Percentiles rank a stretch among this genome's conserved stretches.
phyloP scores from a whole-genome alignment of 352 stramenopile genomes.

The Lagenidium sp. region DNA sequence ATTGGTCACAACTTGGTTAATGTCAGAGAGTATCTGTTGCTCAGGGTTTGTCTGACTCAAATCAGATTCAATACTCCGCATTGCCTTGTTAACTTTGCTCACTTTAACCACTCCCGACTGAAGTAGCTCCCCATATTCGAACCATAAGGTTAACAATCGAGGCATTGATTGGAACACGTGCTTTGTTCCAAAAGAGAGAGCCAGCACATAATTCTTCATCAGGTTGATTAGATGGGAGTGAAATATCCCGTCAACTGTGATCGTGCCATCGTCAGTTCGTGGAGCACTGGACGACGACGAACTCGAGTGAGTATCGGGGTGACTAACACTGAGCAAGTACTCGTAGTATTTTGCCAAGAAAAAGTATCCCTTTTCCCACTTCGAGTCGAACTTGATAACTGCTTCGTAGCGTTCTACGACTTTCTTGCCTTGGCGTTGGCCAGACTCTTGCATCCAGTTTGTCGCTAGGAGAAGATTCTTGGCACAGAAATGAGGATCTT shows the following conservation, averaged over 20 bases:
- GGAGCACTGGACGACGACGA: constrained; percentile 19
- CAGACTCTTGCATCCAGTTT: constrained; percentile 94
- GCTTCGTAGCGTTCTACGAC: constrained; percentile 93
- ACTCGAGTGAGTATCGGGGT: constrained; percentile 30
- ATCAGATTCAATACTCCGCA: constrained; percentile 50
- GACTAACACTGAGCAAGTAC: constrained; percentile 76
- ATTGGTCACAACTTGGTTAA: constrained; percentile 51
- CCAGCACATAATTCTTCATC: constrained; percentile 92
- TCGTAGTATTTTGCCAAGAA: constrained; percentile 89
- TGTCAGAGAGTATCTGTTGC: constrained; percentile 56
- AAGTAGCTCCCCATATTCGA: constrained; percentile 90
- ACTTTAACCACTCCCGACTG: constrained; percentile 23
- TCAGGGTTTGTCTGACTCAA: constrained; percentile 44
- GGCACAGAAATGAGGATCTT: constrained; percentile 65
- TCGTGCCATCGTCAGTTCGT: constrained; percentile 21
- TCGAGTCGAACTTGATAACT: constrained; percentile 90
- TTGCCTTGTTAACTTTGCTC: constrained; percentile 45
- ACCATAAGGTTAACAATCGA: constrained; percentile 96
- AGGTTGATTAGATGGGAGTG: constrained; percentile 77
- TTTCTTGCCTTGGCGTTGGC: constrained; percentile 90
- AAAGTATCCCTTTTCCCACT: constrained; percentile 93
- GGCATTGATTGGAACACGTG: constrained; percentile 97
- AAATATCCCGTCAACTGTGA: constrained; percentile 50
- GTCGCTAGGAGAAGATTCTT: constrained; percentile 91
- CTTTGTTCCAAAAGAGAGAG: constrained; percentile 84